Evolutionary conservation across 768 basidiomycete species (phyloP).

Genomic region (Boletus rubescentipes): DNA sequence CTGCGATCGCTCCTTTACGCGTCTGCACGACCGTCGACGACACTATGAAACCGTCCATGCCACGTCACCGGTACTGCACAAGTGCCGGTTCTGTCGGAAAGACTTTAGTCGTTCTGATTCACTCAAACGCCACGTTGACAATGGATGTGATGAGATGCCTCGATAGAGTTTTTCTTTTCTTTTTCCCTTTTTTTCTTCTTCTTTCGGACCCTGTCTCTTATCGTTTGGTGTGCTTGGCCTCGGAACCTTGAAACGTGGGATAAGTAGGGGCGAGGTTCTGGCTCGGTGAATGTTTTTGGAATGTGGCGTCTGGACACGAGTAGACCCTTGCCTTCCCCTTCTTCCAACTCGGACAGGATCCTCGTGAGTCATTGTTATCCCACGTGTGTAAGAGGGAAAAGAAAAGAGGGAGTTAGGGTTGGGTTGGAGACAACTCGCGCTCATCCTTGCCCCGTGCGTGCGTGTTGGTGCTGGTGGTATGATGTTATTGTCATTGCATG

Average conservation of each 20-base stretch:
- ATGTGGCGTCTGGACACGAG: constrained; percentile 14
- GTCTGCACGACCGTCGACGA: constrained; percentile 78
- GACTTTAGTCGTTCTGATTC: constrained; percentile 80
- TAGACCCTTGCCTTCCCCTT: constrained; percentile 1
- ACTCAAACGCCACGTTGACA: constrained; percentile 79
- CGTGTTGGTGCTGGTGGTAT: not conserved
- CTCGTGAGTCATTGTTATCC: constrained; percentile 16
- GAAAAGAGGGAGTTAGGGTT: not conserved
- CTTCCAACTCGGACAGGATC: constrained; percentile 12
- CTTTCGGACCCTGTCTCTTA: not conserved
- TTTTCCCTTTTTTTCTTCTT: not conserved
- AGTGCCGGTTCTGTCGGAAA: constrained; percentile 72
- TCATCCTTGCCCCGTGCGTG: constrained; percentile 2
- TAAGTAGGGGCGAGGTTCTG: constrained; percentile 8
- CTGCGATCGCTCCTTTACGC: constrained; percentile 78
- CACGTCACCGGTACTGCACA: constrained; percentile 60
- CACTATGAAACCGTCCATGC: constrained; percentile 79
- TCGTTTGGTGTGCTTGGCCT: constrained; percentile 6
- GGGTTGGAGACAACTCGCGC: not conserved
- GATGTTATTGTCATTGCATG: constrained; percentile 3
- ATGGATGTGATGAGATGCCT: constrained; percentile 71
- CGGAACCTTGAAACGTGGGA: constrained; percentile 17
- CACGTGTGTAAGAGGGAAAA: constrained; percentile 6
- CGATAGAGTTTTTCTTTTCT: constrained; percentile 25
- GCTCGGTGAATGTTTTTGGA: constrained; percentile 10